Conservation (phyloP, 176 grass and related monocot genomes). For the Canna indica region DNA sequence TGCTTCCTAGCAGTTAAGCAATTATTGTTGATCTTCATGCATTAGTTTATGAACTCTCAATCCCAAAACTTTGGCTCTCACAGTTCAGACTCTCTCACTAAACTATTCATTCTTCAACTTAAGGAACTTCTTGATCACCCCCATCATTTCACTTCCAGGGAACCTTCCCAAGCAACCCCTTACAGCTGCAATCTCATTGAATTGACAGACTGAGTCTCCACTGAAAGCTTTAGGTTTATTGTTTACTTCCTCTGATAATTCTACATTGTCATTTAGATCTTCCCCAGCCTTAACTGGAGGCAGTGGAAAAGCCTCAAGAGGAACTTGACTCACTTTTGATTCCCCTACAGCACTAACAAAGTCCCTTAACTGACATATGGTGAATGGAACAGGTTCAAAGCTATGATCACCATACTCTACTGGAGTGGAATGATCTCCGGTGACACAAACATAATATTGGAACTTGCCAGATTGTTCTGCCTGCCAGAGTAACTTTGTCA, state of each 20-base stretch:
- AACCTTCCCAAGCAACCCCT: conserved; percentile 85
- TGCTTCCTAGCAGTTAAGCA: too few relatives aligned
- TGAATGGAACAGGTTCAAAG: conserved; percentile 76
- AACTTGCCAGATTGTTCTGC: conserved; percentile 55
- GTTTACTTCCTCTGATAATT: conserved; percentile 1
- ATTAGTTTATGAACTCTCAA: too few relatives aligned
- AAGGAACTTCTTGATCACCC: conserved; percentile 81
- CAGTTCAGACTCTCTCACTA: neutral
- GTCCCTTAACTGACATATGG: conserved; percentile 51
- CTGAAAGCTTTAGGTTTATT: conserved; percentile 28
- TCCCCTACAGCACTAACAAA: conserved; percentile 55
- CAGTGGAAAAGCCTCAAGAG: conserved; percentile 61
- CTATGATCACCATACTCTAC: conserved; percentile 94
- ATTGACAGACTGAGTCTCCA: conserved; percentile 61
- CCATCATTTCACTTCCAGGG: conserved; percentile 94
- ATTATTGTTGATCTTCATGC: too few relatives aligned
- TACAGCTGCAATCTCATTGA: conserved; percentile 56
- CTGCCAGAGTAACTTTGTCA: conserved; percentile 70
- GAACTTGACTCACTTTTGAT: conserved; percentile 34
- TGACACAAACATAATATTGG: conserved; percentile 70
- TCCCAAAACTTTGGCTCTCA: neutral
- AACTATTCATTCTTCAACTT: conserved; percentile 66
- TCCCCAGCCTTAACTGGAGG: conserved; percentile 50
- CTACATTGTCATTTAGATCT: conserved; percentile 28
- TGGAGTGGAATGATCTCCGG: conserved; percentile 89